These are phyloP conservation scores for Calocera viscosa DNA, from an alignment of 768 basidiomycete genomes.

Conservation along the genomic window DNA sequence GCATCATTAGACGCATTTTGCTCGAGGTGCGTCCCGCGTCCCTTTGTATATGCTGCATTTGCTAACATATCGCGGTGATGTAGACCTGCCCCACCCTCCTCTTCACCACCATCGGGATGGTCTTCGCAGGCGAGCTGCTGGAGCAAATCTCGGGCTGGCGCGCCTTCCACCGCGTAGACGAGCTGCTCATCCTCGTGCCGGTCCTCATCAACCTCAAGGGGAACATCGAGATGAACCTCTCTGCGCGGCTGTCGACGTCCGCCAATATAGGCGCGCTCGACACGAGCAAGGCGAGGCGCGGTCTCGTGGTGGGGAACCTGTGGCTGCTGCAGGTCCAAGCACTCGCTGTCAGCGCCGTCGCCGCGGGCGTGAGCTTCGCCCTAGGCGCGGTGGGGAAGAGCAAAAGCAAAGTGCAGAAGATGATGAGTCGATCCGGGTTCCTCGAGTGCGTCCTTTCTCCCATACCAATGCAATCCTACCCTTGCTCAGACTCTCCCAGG, in stretches of 20 bases:
- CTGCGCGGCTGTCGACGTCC: conserved; percentile 86
- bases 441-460: conserved; percentile 11
- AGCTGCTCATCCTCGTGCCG: conserved; percentile 92
- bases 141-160: conserved; percentile 81
- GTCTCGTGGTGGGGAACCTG: conserved; percentile 69
- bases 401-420: conserved; percentile 1
- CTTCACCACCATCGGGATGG: conserved; percentile 65
- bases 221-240: conserved; percentile 98
- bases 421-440: conserved; percentile 3
- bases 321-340: conserved; percentile 88
- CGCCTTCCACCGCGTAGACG: conserved; percentile 81
- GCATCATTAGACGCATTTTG: conserved; percentile 16
- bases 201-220: conserved; percentile 92
- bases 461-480: conserved; percentile 16
- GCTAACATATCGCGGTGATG: not conserved
- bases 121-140: conserved; percentile 84
- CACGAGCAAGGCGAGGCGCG: conserved; percentile 44
- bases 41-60: not conserved
- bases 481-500: conserved; percentile 32
- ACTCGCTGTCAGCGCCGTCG: conserved; percentile 73
- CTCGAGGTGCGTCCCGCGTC: conserved; percentile 21
- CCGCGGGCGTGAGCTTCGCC: conserved; percentile 62
- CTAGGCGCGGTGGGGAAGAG: conserved; percentile 38
- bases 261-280: conserved; percentile 88
- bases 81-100: conserved; percentile 82